phyloP scores from a whole-genome alignment of 1,139 yeast species.

The Yamadazyma atmosphaerica region DNA sequence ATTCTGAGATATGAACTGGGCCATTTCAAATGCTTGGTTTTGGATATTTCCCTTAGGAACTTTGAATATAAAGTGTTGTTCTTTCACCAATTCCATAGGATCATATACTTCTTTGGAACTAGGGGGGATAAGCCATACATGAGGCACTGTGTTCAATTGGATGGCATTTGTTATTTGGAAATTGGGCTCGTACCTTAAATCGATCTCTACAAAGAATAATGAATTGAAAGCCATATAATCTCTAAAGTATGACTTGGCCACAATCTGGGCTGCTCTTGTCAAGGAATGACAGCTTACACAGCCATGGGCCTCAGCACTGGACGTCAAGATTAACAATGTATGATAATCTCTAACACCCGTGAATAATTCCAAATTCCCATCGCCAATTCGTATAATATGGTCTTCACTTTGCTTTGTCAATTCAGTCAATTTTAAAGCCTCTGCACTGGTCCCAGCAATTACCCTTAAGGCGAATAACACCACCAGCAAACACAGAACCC shows the following conservation, averaged over 20 bases:
- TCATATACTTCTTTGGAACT: constrained; percentile 22
- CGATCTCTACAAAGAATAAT: constrained; percentile 52
- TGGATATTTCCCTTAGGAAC: constrained; percentile 26
- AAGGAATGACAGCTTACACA: constrained; percentile 30
- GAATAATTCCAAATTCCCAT: constrained; percentile 30
- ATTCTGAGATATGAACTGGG: constrained; percentile 49
- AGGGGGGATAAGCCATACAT: constrained; percentile 66
- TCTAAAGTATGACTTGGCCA: constrained; percentile 40
- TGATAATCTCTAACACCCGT: constrained; percentile 39
- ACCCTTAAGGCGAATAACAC: not conserved
- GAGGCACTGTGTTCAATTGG: constrained; percentile 55
- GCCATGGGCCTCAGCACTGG: constrained; percentile 33
- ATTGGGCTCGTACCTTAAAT: constrained; percentile 43
- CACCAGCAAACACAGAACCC: not conserved
- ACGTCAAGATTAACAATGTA: constrained; percentile 36
- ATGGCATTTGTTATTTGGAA: constrained; percentile 37
- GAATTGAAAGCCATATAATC: constrained; percentile 41
- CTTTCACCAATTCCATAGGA: constrained; percentile 27
- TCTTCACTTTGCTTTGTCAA: constrained; percentile 18
- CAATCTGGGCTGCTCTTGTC: constrained; percentile 7
- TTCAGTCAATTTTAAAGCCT: constrained; percentile 15
- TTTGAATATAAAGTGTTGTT: constrained; percentile 32
- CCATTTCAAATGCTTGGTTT: constrained; percentile 47
- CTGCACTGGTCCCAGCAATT: constrained; percentile 6
- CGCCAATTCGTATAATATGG: constrained; percentile 28